Conservation (phyloP, 805 yeast species). For the Saturnispora besseyi region DNA sequence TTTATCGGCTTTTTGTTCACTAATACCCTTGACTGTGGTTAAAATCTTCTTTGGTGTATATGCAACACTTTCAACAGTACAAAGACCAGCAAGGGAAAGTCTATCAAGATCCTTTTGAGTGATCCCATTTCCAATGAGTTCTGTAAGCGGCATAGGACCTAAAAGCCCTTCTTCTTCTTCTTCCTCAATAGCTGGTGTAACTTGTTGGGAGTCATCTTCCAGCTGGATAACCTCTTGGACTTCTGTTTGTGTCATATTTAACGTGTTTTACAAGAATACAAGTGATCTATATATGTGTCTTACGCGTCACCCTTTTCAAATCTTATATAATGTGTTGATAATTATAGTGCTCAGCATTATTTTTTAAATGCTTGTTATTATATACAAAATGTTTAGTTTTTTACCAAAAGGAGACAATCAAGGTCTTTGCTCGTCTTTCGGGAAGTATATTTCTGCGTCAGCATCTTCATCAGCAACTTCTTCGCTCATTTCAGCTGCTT, state of each 20-base stretch:
- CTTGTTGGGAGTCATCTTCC: neutral
- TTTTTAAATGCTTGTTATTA: neutral
- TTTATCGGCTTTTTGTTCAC: constrained; percentile 91
- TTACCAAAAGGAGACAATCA: too few relatives aligned
- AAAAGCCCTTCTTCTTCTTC: constrained; percentile 32
- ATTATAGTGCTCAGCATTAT: neutral
- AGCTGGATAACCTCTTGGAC: constrained; percentile 1
- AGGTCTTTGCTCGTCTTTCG: constrained; percentile 6
- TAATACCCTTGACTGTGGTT: constrained; percentile 77
- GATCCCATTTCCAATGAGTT: constrained; percentile 75
- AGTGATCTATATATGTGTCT: neutral
- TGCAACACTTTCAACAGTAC: constrained; percentile 89
- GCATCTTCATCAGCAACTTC: constrained; percentile 14
- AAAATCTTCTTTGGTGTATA: constrained; percentile 81
- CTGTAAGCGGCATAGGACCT: constrained; percentile 48
- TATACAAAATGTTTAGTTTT: neutral
- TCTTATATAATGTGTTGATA: neutral
- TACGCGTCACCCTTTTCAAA: constrained; percentile 3
- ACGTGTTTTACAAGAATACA: neutral
- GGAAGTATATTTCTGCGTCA: constrained; percentile 14
- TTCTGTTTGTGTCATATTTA: neutral
- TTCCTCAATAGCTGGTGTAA: constrained; percentile 33
- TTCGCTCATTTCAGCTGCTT: constrained; percentile 13
- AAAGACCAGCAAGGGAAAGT: constrained; percentile 71
- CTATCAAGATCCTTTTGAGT: constrained; percentile 69